Percentiles rank a stretch among this genome's conserved stretches.
Evolutionary conservation across 1,284 basidiomycete species (phyloP).

Genomic region (Malassezia globosa): DNA sequence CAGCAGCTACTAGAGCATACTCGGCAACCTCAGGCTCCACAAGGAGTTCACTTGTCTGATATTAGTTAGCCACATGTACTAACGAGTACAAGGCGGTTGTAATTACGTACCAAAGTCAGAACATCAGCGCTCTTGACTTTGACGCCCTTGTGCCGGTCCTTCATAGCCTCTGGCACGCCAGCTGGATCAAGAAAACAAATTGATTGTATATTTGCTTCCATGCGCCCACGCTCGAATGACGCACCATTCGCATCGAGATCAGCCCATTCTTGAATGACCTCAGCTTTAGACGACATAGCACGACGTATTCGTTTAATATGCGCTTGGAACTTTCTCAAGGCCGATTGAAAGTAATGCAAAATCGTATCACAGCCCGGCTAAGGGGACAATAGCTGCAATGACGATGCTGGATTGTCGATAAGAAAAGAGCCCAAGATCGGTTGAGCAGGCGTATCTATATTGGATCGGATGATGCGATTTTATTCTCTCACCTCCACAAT

Average conservation of each 20-base stretch:
- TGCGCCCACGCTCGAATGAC: constrained; percentile 36
- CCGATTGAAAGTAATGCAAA: too few species aligned
- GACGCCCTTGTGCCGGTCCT: constrained; percentile 24
- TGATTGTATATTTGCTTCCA: constrained; percentile 32
- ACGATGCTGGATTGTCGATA: too few species aligned
- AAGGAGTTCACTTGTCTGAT: constrained; percentile 21
- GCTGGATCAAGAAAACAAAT: constrained; percentile 34
- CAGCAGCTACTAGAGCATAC: constrained; percentile 22
- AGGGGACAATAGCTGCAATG: too few species aligned
- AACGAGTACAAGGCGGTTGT: constrained; percentile 16
- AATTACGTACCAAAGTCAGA: constrained; percentile 30
- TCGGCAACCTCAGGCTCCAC: constrained; percentile 22
- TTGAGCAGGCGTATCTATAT: too few species aligned
- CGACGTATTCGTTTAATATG: too few species aligned
- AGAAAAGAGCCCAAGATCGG: too few species aligned
- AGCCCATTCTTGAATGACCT: constrained; percentile 43
- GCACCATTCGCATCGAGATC: constrained; percentile 37
- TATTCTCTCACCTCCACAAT: too few species aligned
- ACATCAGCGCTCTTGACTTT: constrained; percentile 37
- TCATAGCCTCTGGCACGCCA: constrained; percentile 18
- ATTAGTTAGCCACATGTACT: background rate
- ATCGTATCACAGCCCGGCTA: too few species aligned
- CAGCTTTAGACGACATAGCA: constrained; percentile 1
- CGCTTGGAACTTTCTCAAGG: too few species aligned
- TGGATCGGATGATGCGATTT: too few species aligned